Evolutionary conservation across 106 monocot genomes (phyloP).

Genomic region (Dendrobium huoshanense): DNA sequence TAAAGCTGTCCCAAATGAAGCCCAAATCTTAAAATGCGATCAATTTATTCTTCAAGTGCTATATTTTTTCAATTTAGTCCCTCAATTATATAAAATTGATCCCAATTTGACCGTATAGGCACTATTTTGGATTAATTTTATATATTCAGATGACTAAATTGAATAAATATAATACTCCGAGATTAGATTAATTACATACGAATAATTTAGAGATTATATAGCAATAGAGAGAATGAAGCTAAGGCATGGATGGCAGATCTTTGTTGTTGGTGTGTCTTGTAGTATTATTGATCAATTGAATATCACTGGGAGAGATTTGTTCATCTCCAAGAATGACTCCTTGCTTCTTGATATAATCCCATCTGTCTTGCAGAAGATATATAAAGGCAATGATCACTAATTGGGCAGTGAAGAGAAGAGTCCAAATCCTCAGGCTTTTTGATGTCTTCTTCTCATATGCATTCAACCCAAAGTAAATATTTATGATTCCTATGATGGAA

Average conservation of each 20-base stretch:
- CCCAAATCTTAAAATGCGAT: too few relatives aligned
- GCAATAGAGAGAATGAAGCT: not conserved
- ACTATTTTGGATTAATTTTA: too few relatives aligned
- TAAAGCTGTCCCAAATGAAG: too few relatives aligned
- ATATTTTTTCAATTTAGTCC: too few relatives aligned
- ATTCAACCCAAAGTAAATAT: constrained; percentile 60
- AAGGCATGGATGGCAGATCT: constrained; percentile 6
- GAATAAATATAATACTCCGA: too few relatives aligned
- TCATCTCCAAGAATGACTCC: constrained; percentile 38
- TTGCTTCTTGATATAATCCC: constrained; percentile 57
- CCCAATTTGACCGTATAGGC: too few relatives aligned
- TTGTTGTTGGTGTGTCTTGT: constrained; percentile 12
- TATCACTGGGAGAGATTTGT: constrained; percentile 40
- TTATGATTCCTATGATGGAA: constrained; percentile 38
- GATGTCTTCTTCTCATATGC: constrained; percentile 48
- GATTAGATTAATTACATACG: too few relatives aligned
- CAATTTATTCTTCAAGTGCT: too few relatives aligned
- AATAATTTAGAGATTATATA: too few relatives aligned
- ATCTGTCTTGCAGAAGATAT: constrained; percentile 63
- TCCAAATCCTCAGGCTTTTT: constrained; percentile 47
- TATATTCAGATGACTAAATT: too few relatives aligned
- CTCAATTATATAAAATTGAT: too few relatives aligned
- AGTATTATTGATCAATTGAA: constrained; percentile 26
- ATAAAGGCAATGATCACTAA: constrained; percentile 39
- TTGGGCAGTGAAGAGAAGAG: constrained; percentile 45